phyloP scores from a whole-genome alignment of 2,329 filamentous ascomycete genomes.

The Colletotrichum scovillei region DNA sequence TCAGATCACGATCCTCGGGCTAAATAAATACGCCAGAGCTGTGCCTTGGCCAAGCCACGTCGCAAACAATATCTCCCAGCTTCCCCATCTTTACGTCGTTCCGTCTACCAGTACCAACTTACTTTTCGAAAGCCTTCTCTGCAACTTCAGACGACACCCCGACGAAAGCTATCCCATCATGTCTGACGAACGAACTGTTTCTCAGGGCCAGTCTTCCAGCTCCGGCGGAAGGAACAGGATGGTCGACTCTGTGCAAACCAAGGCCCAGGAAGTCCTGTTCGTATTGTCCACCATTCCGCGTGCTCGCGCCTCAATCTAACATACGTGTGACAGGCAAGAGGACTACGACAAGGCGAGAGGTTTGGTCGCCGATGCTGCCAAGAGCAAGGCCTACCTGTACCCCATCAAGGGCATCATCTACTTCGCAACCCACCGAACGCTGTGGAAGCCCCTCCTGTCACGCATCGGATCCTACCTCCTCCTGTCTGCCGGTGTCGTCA shows the following conservation, averaged over 20 bases:
- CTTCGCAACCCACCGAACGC: slow-evolving; percentile 63
- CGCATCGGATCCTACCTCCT: slow-evolving; percentile 71
- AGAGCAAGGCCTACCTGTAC: slow-evolving; percentile 79
- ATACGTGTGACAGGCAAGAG: slow-evolving; percentile 61
- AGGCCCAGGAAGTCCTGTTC: slow-evolving; percentile 63
- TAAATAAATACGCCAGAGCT: slow-evolving; percentile 19
- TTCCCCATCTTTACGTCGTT: neutral
- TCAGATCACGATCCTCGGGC: slow-evolving; percentile 28
- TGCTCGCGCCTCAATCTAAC: slow-evolving; percentile 19
- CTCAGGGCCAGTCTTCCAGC: slow-evolving; percentile 15
- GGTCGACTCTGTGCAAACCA: slow-evolving; percentile 53
- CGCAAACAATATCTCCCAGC: neutral
- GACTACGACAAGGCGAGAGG: slow-evolving; percentile 76
- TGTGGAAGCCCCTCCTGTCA: slow-evolving; percentile 70
- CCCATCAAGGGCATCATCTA: slow-evolving; percentile 79
- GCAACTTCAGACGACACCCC: neutral
- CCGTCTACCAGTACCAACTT: neutral
- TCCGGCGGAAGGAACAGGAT: slow-evolving; percentile 40
- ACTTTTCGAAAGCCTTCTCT: neutral
- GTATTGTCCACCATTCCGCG: slow-evolving; percentile 17
- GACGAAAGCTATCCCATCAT: neutral
- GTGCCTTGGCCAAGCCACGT: neutral
- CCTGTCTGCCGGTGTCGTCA: slow-evolving; percentile 78
- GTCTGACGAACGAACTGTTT: slow-evolving; percentile 26
- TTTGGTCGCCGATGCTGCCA: slow-evolving; percentile 75